Evolutionary conservation across 306 rosid genomes (phyloP), one percentile per base, ranked within the genome.

Genomic region (Malus orientalis): DNA sequence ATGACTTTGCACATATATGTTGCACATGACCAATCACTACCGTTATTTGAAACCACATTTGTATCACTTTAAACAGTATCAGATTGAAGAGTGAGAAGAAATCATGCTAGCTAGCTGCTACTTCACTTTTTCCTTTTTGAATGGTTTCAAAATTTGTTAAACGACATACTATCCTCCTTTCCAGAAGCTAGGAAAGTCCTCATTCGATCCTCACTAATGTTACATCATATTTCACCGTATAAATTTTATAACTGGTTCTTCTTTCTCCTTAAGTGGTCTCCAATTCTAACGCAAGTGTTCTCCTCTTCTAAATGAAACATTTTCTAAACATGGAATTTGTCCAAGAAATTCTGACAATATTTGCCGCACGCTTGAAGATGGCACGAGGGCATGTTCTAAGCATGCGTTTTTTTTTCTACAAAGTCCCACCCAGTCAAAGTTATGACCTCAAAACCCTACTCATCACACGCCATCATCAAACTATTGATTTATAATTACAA

Each of bases 311-410:
- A 4, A 22, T 23, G 64, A 59, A 59, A 23, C 14, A 4, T 59
- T 59, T 59, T 59, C 30, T 11, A 59, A 23, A 23, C 64, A 16
- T 4, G 8, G 25, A 29, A 29, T 59, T 59, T 23, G 8, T 59
- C 64, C 30, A 22, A 58, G 63, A 61, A 14, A 61, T 14, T 27
- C 78, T 74, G 78, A 63, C 78, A 62, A 11, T 22, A 60, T 49
- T 8, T 62, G 47, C 78, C 70, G 78, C 78, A 74, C 62, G 78
- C 78, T 45, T 27, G 78, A 62, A 74, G 59, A 74, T 12, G 23
- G 38, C 74, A 51, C 74, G 12, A 51, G 44, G 59, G 25, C 27
- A 70, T 49, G 74, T 10, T 49, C 59, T 49, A 49, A 47, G 45
- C 36, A 51, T 70, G 12, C 3, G 9, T 47, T 10, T 47, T 27